Conservation (phyloP, 345 rosid genomes). For the Boechera divaricarpa region DNA sequence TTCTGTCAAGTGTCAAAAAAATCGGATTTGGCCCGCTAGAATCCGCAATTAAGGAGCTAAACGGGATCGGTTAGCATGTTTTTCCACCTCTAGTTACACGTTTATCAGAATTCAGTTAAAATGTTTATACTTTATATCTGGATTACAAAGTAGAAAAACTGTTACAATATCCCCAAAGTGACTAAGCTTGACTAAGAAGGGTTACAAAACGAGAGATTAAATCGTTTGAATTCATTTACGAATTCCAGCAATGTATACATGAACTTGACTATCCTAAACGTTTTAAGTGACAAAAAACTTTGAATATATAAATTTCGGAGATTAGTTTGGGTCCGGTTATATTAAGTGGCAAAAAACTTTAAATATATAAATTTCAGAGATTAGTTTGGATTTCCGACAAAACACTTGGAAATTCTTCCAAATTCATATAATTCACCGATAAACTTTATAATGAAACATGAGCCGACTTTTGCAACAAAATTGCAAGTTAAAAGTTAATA, state of each 20-base stretch:
- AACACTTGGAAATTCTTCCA: too few species aligned
- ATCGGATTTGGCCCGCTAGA: not conserved
- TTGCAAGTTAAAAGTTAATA: too few species aligned
- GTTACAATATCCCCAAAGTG: not conserved
- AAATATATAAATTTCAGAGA: not conserved
- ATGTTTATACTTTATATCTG: not conserved
- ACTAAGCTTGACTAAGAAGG: not conserved
- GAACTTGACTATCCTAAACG: not conserved
- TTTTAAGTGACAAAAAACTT: too few species aligned
- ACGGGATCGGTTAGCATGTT: not conserved
- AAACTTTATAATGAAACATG: not conserved
- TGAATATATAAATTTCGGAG: too few species aligned
- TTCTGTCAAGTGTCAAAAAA: not conserved
- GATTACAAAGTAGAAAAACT: not conserved
- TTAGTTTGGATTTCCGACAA: not conserved
- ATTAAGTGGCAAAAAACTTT: too few species aligned
- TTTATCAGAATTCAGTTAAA: too few species aligned
- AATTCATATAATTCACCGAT: not conserved
- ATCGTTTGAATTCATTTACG: not conserved
- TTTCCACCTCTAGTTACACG: not conserved
- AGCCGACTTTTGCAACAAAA: not conserved
- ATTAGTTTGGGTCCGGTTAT: too few species aligned
- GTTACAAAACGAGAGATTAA: not conserved
- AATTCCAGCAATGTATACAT: not conserved
- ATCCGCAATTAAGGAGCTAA: not conserved